Conservation (phyloP, 495 filamentous ascomycete genomes). For the Trichoderma asperelloides region DNA sequence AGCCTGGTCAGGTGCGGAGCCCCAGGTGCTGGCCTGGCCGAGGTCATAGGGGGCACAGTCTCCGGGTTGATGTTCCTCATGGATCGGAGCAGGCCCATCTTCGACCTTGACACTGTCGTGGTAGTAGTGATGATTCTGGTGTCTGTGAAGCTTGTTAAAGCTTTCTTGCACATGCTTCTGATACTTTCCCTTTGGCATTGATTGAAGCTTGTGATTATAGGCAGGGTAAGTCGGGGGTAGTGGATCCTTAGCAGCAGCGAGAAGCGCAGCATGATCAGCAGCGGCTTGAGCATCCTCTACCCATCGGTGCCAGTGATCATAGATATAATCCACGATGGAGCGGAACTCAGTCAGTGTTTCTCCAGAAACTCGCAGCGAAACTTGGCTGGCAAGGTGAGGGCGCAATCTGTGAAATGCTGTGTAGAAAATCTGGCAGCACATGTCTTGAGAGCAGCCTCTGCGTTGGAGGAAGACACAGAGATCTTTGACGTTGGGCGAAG, state of each 20-base stretch:
- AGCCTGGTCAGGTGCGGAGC: background rate
- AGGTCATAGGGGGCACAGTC: background rate
- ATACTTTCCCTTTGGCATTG: background rate
- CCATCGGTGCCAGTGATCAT: background rate
- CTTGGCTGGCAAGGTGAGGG: background rate
- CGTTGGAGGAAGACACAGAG: constrained; percentile 2
- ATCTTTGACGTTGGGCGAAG: background rate
- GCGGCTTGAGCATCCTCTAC: background rate
- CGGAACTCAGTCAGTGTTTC: background rate
- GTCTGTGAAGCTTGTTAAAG: background rate
- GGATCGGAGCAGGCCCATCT: background rate
- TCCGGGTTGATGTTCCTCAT: background rate
- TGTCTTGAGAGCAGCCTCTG: background rate
- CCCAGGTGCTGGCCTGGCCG: background rate
- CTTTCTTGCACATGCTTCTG: background rate
- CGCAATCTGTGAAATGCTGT: background rate
- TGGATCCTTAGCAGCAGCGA: background rate
- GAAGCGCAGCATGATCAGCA: background rate
- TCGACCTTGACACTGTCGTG: background rate
- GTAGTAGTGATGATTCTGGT: background rate
- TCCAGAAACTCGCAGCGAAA: background rate
- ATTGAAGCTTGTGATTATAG: background rate
- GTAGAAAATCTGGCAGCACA: background rate
- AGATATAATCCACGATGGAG: background rate
- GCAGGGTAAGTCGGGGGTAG: background rate